Percentiles rank a stretch among this genome's conserved stretches.
Conservation (phyloP, 805 yeast genomes). For the Nakazawaea ishiwadae region DNA sequence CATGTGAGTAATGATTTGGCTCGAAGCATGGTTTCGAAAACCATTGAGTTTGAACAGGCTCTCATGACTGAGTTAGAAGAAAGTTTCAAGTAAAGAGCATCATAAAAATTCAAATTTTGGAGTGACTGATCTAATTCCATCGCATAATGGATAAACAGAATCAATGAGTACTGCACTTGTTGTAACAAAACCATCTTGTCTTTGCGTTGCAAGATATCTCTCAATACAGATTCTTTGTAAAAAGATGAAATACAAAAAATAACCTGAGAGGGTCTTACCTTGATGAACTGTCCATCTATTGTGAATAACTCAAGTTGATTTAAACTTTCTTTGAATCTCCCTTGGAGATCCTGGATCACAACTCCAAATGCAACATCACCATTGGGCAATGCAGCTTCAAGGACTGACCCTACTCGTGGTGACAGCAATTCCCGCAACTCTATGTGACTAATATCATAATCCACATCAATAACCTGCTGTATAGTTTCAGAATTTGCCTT, state of each 20-base stretch:
- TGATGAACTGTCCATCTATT: slow-evolving; percentile 25
- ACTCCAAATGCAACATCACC: slow-evolving; percentile 27
- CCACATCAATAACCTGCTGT: no score
- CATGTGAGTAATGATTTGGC: neutral
- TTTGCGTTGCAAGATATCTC: neutral
- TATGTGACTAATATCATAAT: no score
- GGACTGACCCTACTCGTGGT: slow-evolving; percentile 31
- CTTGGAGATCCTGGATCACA: slow-evolving; percentile 27
- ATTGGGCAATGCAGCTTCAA: slow-evolving; percentile 27
- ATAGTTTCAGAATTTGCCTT: neutral
- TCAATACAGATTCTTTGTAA: slow-evolving; percentile 20
- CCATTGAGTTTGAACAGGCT: neutral
- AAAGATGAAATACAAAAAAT: slow-evolving; percentile 27
- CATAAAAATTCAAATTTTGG: neutral
- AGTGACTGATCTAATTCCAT: slow-evolving; percentile 14
- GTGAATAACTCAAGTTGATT: slow-evolving; percentile 25
- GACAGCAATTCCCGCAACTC: no score
- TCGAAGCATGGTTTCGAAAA: neutral
- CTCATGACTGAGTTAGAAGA: slow-evolving; percentile 6
- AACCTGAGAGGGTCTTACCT: slow-evolving; percentile 26
- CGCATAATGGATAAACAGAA: slow-evolving; percentile 23
- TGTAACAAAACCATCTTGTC: slow-evolving; percentile 17
- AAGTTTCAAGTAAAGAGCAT: slow-evolving; percentile 2
- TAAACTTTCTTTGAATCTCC: slow-evolving; percentile 31
- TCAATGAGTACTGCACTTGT: slow-evolving; percentile 24